Conservation (phyloP, 805 yeast genomes). For the Yarrowia divulgata region DNA sequence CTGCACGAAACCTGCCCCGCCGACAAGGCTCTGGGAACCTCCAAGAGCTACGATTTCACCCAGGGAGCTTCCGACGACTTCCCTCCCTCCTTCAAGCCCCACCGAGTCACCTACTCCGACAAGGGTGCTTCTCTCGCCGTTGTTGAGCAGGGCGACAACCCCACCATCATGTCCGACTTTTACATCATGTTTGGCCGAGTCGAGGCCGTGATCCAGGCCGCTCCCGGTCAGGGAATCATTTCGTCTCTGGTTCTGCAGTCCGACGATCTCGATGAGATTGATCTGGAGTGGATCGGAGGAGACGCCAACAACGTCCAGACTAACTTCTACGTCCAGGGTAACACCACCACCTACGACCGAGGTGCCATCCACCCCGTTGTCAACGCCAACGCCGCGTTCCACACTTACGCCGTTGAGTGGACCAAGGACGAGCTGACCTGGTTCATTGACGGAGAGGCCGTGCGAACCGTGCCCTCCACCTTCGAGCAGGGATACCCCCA, state of each 20-base stretch:
- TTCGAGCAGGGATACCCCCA: slow-evolving; percentile 84
- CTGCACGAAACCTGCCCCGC: slow-evolving; percentile 54
- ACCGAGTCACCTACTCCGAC: slow-evolving; percentile 52
- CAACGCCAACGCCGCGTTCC: slow-evolving; percentile 65
- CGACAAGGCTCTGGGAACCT: slow-evolving; percentile 69
- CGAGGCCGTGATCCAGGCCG: slow-evolving; percentile 74
- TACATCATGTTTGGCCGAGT: slow-evolving; percentile 90
- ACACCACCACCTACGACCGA: slow-evolving; percentile 77
- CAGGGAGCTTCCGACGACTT: slow-evolving; percentile 52
- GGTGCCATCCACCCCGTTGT: slow-evolving; percentile 67
- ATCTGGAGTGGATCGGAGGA: slow-evolving; percentile 85
- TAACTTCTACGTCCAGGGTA: slow-evolving; percentile 78
- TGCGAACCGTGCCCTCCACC: slow-evolving; percentile 66
- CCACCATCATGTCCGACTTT: slow-evolving; percentile 76
- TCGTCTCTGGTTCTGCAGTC: slow-evolving; percentile 81
- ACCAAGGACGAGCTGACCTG: slow-evolving; percentile 67
- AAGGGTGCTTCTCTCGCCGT: slow-evolving; percentile 70
- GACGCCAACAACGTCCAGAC: slow-evolving; percentile 77
- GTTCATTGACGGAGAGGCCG: slow-evolving; percentile 72
- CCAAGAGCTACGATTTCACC: slow-evolving; percentile 62
- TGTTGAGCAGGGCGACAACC: slow-evolving; percentile 72
- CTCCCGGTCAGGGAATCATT: slow-evolving; percentile 80
- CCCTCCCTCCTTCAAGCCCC: slow-evolving; percentile 50
- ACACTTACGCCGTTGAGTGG: slow-evolving; percentile 89
- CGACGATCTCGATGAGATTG: slow-evolving; percentile 90